These are phyloP conservation scores for Trichosporon inkin DNA, from an alignment of 1,284 basidiomycete genomes.

Conservation along the genomic window DNA sequence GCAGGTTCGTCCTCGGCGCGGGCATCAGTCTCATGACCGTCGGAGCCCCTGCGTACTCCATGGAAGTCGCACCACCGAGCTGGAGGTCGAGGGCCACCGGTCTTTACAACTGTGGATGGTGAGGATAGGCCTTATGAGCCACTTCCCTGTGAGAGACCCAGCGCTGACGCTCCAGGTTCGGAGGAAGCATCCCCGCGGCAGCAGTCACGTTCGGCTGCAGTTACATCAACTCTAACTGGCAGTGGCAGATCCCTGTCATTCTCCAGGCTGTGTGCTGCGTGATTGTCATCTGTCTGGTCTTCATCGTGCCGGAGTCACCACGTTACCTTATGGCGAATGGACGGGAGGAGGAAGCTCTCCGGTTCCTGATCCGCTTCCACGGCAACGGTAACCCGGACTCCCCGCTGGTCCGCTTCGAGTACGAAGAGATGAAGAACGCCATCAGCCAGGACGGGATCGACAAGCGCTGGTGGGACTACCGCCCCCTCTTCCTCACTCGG, in stretches of 20 bases:
- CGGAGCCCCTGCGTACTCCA: slow-evolving; percentile 55
- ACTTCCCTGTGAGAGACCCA: background rate
- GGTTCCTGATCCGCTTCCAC: slow-evolving; percentile 64
- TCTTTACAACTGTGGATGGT: slow-evolving; percentile 48
- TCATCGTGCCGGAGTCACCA: slow-evolving; percentile 31
- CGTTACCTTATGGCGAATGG: slow-evolving; percentile 30
- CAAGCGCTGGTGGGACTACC: slow-evolving; percentile 59
- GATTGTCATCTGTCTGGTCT: slow-evolving; percentile 14
- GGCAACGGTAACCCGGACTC: slow-evolving; percentile 33
- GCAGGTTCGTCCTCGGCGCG: slow-evolving; percentile 49
- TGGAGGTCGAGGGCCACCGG: slow-evolving; percentile 62
- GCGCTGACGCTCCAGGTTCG: slow-evolving; percentile 5
- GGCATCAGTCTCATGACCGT: slow-evolving; percentile 51
- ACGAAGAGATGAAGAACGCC: slow-evolving; percentile 58
- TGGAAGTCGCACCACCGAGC: slow-evolving; percentile 60
- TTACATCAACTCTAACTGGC: slow-evolving; percentile 28
- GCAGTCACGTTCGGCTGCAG: slow-evolving; percentile 39
- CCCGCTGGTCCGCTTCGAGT: slow-evolving; percentile 56
- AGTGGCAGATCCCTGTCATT: slow-evolving; percentile 34
- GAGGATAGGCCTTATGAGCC: slow-evolving; percentile 19
- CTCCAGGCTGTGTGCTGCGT: slow-evolving; percentile 25
- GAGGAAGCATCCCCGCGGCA: slow-evolving; percentile 35
- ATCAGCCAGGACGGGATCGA: slow-evolving; percentile 58
- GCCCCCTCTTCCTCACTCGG: slow-evolving; percentile 31
- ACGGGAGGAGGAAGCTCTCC: slow-evolving; percentile 61